Evolutionary conservation across 1,284 basidiomycete genomes (phyloP), one percentile per base, ranked within the genome.

Genomic region (Malassezia japonica): DNA sequence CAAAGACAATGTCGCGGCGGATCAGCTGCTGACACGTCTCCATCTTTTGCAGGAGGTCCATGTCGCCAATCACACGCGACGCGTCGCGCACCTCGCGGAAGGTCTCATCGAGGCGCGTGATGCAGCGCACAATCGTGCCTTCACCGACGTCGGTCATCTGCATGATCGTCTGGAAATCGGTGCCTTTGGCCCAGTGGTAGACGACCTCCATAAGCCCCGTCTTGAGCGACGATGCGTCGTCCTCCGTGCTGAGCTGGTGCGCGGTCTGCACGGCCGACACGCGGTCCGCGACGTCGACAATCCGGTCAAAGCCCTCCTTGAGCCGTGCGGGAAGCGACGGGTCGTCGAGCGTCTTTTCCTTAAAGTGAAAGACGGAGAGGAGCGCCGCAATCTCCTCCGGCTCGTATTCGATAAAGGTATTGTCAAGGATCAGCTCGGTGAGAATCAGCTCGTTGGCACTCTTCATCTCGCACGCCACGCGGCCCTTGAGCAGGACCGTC

Each of bases 391-490:
- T 87, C 75, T 98, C 92, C 74, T 90, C 88, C 0, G 94, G 87
- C 43, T 88, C 86, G 73, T 88, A 96, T 16, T 78, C 78, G 3
- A 87, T 86, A 15, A 98, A 79, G 4, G 85, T 85, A 69, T 98
- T 98, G 70, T 98, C 94, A 45, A 98, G 79, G 50, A 99, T 94
- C 29, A 99, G 80, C 69, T 99, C 94, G 1, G 94, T 98, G 36
- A 98, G 78, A 32, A 98, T 82, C 23, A 99, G 55, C 55, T 71
- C 69, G 63, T 90, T 90, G 3, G 86, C 88, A 5, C 91, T 95
- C 74, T 98, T 98, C 74, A 99, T 95, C 78, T 98, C 94, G 77
- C 94, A 98, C 18, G 94, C 94, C 9, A 98, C 94, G 39, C 94
- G 82, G 10, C 94, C 94, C 72, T 99, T 99, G 54, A 98, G 79